A percentile compares a stretch with the other conserved stretches of the same genome.
phyloP scores from a whole-genome alignment of 1,139 yeast genomes.

The Zygosaccharomyces pseudobailii region DNA sequence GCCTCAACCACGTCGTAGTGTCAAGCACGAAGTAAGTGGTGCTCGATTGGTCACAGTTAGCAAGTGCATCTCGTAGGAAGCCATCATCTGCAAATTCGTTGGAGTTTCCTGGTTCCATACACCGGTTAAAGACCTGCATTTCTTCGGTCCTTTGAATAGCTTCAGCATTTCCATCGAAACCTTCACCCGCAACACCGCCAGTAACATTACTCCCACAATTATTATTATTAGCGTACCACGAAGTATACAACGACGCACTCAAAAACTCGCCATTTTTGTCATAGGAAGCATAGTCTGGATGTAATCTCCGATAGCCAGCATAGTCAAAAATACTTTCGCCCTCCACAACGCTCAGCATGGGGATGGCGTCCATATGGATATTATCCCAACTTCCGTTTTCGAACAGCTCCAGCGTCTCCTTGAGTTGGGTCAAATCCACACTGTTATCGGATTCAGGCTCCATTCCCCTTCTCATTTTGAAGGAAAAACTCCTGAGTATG shows the following conservation, averaged over 20 bases:
- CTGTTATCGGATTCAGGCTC: slow-evolving; percentile 4
- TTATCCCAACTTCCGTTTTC: slow-evolving; percentile 25
- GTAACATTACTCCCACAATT: background rate
- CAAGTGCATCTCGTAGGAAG: slow-evolving; percentile 12
- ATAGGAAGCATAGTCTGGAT: slow-evolving; percentile 27
- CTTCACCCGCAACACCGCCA: background rate
- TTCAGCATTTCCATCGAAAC: background rate
- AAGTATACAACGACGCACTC: slow-evolving; percentile 32
- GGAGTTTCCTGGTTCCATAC: slow-evolving; percentile 25
- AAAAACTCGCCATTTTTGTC: slow-evolving; percentile 34
- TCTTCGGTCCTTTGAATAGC: slow-evolving; percentile 23
- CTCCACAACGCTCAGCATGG: slow-evolving; percentile 25
- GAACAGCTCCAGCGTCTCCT: slow-evolving; percentile 11
- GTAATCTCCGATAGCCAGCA: slow-evolving; percentile 30
- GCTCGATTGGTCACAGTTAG: slow-evolving; percentile 12
- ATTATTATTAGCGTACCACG: slow-evolving; percentile 16
- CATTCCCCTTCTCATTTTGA: slow-evolving; percentile 17
- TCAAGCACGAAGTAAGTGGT: slow-evolving; percentile 63
- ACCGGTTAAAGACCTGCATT: slow-evolving; percentile 28
- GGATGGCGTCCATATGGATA: slow-evolving; percentile 17
- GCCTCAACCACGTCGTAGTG: slow-evolving; percentile 77
- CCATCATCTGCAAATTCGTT: slow-evolving; percentile 17
- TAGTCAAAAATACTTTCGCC: slow-evolving; percentile 31
- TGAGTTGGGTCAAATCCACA: slow-evolving; percentile 2
- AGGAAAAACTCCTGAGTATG: slow-evolving; percentile 22